phyloP scores from a whole-genome alignment of 2,329 filamentous ascomycete species.

The Fusarium sp. region DNA sequence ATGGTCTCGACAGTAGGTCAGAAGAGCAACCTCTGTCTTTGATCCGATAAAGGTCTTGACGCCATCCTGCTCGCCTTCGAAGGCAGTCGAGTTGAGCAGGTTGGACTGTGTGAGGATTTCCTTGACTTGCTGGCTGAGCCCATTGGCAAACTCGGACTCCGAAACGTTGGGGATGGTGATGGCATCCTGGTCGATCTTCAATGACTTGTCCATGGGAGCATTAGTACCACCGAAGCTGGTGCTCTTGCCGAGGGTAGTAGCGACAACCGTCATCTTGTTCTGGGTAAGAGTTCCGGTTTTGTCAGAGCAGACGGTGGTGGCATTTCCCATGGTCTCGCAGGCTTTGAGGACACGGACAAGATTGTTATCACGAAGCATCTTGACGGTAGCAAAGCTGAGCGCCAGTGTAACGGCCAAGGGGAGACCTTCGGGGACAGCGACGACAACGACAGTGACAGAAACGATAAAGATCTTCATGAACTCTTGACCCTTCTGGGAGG shows the following conservation, averaged over 20 bases:
- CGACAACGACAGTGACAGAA: constrained; percentile 74
- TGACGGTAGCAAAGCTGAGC: constrained; percentile 75
- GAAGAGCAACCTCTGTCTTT: constrained; percentile 67
- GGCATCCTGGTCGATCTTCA: constrained; percentile 33
- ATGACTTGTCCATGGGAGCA: constrained; percentile 36
- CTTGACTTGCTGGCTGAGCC: constrained; percentile 42
- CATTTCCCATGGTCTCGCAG: constrained; percentile 80
- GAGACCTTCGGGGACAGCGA: constrained; percentile 75
- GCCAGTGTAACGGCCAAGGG: constrained; percentile 76
- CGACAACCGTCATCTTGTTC: constrained; percentile 81
- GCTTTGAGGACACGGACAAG: constrained; percentile 74
- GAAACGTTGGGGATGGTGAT: constrained; percentile 43
- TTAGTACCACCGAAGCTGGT: constrained; percentile 47
- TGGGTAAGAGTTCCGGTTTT: constrained; percentile 60
- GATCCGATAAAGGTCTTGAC: constrained; percentile 63
- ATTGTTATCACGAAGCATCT: constrained; percentile 78
- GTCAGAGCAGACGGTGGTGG: constrained; percentile 81
- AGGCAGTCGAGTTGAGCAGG: constrained; percentile 69
- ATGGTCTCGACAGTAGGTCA: constrained; percentile 62
- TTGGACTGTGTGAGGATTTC: constrained; percentile 74
- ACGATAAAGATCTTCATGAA: constrained; percentile 75
- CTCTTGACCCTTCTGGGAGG: constrained; percentile 66
- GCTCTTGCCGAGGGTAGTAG: constrained; percentile 69
- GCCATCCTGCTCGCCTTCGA: constrained; percentile 62
- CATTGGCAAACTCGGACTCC: constrained; percentile 44